Conservation (phyloP, 805 yeast genomes). For the Saturnispora hagleri region DNA sequence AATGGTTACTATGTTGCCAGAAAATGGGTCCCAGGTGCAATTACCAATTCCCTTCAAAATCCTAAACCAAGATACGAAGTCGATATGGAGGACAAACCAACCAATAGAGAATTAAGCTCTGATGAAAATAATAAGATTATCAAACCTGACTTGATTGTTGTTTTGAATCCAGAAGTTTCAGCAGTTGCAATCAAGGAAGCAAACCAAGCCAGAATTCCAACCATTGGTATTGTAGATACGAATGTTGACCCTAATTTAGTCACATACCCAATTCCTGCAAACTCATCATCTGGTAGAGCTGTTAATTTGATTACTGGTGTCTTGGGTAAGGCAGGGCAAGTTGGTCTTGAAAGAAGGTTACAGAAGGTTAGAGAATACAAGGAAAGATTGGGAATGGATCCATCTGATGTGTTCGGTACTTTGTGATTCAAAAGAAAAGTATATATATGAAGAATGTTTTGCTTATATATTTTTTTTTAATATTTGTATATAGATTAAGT, state of each 20-base stretch:
- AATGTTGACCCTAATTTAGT: constrained; percentile 84
- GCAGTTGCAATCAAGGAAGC: constrained; percentile 77
- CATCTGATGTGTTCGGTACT: constrained; percentile 14
- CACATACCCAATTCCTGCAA: constrained; percentile 93
- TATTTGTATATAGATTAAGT: constrained; percentile 3
- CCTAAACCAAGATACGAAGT: constrained; percentile 64
- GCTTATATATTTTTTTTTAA: not conserved
- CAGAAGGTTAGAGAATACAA: constrained; percentile 29
- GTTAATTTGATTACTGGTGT: constrained; percentile 75
- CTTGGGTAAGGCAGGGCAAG: constrained; percentile 75
- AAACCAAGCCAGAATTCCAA: constrained; percentile 72
- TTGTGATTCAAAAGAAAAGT: constrained; percentile 1
- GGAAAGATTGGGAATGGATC: constrained; percentile 21
- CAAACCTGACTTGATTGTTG: constrained; percentile 82
- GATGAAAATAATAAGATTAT: constrained; percentile 45
- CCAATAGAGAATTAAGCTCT: constrained; percentile 46
- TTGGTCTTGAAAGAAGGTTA: constrained; percentile 57
- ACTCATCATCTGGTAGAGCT: constrained; percentile 83
- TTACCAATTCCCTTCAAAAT: constrained; percentile 65
- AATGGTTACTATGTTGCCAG: constrained; percentile 74
- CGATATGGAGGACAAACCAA: constrained; percentile 61
- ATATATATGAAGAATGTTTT: not conserved
- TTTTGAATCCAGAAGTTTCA: constrained; percentile 84
- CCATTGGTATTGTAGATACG: constrained; percentile 89
- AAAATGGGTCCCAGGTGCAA: constrained; percentile 92